These are phyloP conservation scores for Irpex sp. DNA, from an alignment of 1,284 basidiomycete species.

Conservation along the genomic window DNA sequence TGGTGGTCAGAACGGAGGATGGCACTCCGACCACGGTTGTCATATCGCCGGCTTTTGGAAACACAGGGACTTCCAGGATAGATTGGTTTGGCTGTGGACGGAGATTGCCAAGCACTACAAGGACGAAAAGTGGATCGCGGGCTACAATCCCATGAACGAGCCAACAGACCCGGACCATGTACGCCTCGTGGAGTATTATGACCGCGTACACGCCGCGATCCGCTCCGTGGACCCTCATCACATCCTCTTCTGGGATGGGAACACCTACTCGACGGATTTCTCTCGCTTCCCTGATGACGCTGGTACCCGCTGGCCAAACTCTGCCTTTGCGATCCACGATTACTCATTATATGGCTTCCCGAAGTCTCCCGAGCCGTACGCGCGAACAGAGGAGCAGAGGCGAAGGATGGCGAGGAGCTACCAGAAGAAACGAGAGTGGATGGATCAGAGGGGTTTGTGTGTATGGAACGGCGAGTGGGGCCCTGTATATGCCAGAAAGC, in stretches of 20 bases:
- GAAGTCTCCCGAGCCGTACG: conserved; percentile 54
- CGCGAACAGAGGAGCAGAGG: conserved; percentile 49
- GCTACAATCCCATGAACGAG: conserved; percentile 77
- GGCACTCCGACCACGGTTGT: conserved; percentile 50
- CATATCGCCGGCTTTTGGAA: conserved; percentile 65
- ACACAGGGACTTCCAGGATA: conserved; percentile 76
- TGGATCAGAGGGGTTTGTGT: conserved; percentile 58
- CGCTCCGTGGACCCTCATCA: conserved; percentile 63
- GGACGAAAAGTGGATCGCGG: conserved; percentile 63
- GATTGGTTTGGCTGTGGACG: conserved; percentile 66
- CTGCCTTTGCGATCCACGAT: conserved; percentile 76
- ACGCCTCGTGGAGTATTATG: conserved; percentile 59
- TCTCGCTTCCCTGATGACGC: conserved; percentile 59
- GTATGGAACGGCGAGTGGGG: conserved; percentile 82
- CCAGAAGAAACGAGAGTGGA: conserved; percentile 66
- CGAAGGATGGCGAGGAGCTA: conserved; percentile 50
- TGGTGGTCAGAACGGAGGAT: conserved; percentile 56
- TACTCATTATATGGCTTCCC: conserved; percentile 73
- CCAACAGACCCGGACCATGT: conserved; percentile 58
- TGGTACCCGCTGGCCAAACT: conserved; percentile 54
- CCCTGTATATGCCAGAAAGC: conserved; percentile 55
- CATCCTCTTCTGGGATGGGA: conserved; percentile 65
- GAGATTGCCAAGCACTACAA: conserved; percentile 65
- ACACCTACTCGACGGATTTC: conserved; percentile 76
- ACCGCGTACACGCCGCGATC: conserved; percentile 60